Conservation (phyloP, 2,329 filamentous ascomycete species). For the Fonsecaea erecta region DNA sequence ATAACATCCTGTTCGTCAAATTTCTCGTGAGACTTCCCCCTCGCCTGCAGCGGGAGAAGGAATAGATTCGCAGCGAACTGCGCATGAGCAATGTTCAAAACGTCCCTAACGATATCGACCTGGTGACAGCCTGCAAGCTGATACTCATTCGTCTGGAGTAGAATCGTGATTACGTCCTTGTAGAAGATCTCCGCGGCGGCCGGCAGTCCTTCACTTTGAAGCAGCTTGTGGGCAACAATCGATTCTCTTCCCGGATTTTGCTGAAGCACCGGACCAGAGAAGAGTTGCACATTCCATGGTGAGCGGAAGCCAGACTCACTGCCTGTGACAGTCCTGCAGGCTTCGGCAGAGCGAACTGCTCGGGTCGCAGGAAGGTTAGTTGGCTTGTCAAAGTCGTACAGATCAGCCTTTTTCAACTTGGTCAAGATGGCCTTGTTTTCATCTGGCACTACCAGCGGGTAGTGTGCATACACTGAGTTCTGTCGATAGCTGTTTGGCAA, state of each 20-base stretch:
- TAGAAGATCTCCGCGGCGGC: conserved; percentile 52
- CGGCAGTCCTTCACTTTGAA: conserved; percentile 47
- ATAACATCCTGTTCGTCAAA: conserved; percentile 61
- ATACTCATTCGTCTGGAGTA: conserved; percentile 53
- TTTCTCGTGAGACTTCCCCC: conserved; percentile 55
- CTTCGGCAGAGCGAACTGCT: conserved; percentile 50
- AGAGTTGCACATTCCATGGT: conserved; percentile 11
- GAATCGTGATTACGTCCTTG: conserved; percentile 51
- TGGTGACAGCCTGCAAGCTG: conserved; percentile 52
- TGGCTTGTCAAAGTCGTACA: conserved; percentile 48
- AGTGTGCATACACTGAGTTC: conserved; percentile 56
- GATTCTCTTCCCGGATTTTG: background rate
- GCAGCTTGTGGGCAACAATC: conserved; percentile 6
- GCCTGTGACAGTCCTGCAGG: conserved; percentile 44
- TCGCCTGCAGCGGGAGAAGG: conserved; percentile 60
- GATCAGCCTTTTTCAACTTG: conserved; percentile 46
- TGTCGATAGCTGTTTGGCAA: conserved; percentile 55
- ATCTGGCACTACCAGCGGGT: conserved; percentile 54
- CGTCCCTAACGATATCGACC: conserved; percentile 55
- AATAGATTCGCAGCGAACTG: conserved; percentile 62
- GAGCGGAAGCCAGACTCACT: conserved; percentile 13
- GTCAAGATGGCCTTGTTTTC: conserved; percentile 52
- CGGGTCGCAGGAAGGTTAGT: conserved; percentile 39
- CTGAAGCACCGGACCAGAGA: conserved; percentile 4
- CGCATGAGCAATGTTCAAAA: conserved; percentile 59